These are phyloP conservation scores for Phytophthora aleatoria DNA, from an alignment of 352 stramenopile genomes.

Conservation along the genomic window DNA sequence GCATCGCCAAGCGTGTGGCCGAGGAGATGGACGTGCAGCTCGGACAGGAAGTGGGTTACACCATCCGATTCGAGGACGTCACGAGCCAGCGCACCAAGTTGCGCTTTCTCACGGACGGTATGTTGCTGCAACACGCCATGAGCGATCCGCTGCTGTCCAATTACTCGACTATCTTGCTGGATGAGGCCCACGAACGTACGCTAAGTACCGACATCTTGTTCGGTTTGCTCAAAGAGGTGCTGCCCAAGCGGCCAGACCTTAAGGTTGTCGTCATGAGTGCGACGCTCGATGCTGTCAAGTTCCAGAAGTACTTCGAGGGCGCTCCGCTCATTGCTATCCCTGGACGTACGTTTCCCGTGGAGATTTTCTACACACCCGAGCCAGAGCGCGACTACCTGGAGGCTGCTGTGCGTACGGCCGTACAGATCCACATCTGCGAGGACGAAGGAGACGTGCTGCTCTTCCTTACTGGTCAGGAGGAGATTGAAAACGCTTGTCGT, in stretches of 20 bases:
- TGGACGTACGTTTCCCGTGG: constrained; percentile 97
- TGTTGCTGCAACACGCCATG: constrained; percentile 98
- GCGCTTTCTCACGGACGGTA: constrained; percentile 89
- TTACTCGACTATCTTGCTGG: constrained; percentile 97
- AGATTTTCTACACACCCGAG: constrained; percentile 98
- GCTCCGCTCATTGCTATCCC: constrained; percentile 95
- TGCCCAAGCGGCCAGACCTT: constrained; percentile 93
- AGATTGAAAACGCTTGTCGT: constrained; percentile 98
- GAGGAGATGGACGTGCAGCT: constrained; percentile 99
- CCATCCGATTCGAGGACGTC: constrained; percentile 99
- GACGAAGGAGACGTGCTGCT: constrained; percentile 98
- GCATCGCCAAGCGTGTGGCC: constrained; percentile 96
- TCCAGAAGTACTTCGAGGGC: constrained; percentile 94
- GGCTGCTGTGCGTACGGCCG: constrained; percentile 75
- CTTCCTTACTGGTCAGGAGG: constrained; percentile 98
- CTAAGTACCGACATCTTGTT: constrained; percentile 98
- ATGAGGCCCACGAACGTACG: constrained; percentile 98
- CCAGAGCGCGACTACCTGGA: constrained; percentile 99
- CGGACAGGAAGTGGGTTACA: constrained; percentile 98
- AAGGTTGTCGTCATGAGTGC: constrained; percentile 99
- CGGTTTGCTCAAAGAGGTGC: constrained; percentile 97
- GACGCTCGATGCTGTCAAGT: constrained; percentile 98
- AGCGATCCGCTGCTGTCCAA: constrained; percentile 94
- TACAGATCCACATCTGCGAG: constrained; percentile 99
- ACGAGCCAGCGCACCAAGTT: constrained; percentile 85